A percentile compares a stretch with the other conserved stretches of the same genome.
These are phyloP conservation scores for Pseudogymnoascus sp. DNA, from an alignment of 2,329 filamentous ascomycete genomes.

Conservation along the genomic window DNA sequence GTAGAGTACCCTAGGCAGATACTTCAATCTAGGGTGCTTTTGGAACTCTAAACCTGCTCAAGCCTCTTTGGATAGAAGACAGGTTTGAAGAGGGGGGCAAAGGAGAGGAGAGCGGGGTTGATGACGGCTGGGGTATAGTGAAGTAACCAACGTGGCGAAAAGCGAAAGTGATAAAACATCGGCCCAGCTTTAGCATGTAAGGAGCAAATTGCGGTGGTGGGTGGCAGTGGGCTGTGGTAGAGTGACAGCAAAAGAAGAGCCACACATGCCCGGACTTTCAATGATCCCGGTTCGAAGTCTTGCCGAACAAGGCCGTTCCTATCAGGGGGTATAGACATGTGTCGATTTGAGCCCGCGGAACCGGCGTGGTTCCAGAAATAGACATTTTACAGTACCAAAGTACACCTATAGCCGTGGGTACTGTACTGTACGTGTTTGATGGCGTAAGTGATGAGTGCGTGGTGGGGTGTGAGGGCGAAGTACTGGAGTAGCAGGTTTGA, in stretches of 20 bases:
- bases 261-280: conserved; percentile 1
- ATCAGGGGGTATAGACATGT: neutral
- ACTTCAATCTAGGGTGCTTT: conserved; percentile 4
- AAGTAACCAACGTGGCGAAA: neutral
- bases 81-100: neutral
- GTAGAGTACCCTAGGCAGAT: neutral
- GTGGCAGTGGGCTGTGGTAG: neutral
- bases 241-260: neutral
- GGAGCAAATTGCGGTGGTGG: neutral
- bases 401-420: neutral
- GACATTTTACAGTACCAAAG: neutral
- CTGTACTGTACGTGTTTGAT: neutral
- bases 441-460: neutral
- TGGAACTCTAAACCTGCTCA: conserved; percentile 5
- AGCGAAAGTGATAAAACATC: conserved; percentile 2
- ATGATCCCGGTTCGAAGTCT: neutral
- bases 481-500: conserved; percentile 6
- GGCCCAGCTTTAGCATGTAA: conserved; percentile 1
- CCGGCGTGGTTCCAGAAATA: conserved; percentile 6
- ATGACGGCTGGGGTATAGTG: neutral
- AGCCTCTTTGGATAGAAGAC: neutral
- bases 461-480: neutral
- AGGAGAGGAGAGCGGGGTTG: neutral
- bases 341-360: conserved; percentile 1
- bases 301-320: conserved; percentile 6